Base-by-base conservation (phyloP, 441 rosid species). In the Populus trichocarpa region DNA sequence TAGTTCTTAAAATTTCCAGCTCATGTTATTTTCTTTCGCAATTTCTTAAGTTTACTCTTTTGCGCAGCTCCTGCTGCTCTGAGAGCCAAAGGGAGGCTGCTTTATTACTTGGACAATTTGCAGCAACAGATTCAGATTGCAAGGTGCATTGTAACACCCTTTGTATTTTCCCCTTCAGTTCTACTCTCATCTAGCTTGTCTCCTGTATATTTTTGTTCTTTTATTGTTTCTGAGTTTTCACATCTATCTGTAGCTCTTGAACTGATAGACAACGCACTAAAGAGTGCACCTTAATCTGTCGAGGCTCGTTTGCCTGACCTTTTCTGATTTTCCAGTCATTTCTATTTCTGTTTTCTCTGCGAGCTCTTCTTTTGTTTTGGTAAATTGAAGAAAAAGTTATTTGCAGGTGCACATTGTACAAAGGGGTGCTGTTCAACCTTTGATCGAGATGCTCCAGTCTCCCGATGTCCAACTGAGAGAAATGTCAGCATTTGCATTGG, bases 41-140 rank as follows among this genome's bases (percentile, higher is more conserved):
- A 71, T 38, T 67, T 42, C 61, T 67, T 23, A 23, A 66, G 50
- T 79, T 80, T 22, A 73, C 73, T 76, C 67, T 7, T 72, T 78
- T 72, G 78, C 22, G 72, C 87, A 96, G 98, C 83, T 96, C 98
- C 50, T 89, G 96, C 86, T 96, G 98, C 87, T 86, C 97, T 20
- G 98, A 96, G 88, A 96, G 98, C 88, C 99, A 94, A 79, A 91
- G 98, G 83, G 99, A 96, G 87, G 99, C 98, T 16, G 99, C 98
- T 81, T 86, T 96, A 73, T 88, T 96, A 82, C 96, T 96, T 73
- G 99, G 99, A 79, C 99, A 96, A 81, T 96, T 96, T 88, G 99
- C 98, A 75, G 98, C 99, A 70, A 91, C 97, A 35, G 99, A 96
- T 87, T 92, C 98, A 74, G 99, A 94, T 88, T 93, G 98, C 89